These are phyloP conservation scores for Quercus dentata DNA, from an alignment of 306 rosid species.

Conservation along the genomic window DNA sequence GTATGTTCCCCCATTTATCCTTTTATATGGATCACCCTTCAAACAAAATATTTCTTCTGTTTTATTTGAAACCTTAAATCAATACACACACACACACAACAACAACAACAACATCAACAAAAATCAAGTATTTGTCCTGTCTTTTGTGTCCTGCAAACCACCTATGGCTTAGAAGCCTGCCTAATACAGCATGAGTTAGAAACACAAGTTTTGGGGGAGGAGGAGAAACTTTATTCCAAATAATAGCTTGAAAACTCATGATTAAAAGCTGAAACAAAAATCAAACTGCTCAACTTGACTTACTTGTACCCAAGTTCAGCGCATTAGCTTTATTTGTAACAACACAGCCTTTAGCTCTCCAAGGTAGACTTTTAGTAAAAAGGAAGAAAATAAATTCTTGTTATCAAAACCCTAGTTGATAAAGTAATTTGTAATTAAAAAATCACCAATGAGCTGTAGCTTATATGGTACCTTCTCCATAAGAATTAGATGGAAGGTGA, in stretches of 20 bases:
- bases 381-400: background rate
- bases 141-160: no score
- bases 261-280: background rate
- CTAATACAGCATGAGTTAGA: background rate
- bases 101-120: no score
- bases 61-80: background rate
- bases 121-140: no score
- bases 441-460: background rate
- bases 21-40: background rate
- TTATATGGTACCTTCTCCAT: background rate
- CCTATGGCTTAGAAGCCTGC: background rate
- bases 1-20: constrained; percentile 35
- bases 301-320: background rate
- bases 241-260: background rate
- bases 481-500: background rate
- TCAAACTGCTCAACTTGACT: background rate
- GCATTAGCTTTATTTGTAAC: constrained; percentile 7
- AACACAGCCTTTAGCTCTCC: background rate
- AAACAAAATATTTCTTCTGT: background rate
- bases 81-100: background rate
- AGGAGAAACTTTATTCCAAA: background rate
- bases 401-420: background rate
- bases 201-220: background rate
- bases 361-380: background rate
- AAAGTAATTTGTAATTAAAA: background rate